Base-by-base conservation (phyloP, 2,329 filamentous ascomycete species). In the Fusarium longipes region DNA sequence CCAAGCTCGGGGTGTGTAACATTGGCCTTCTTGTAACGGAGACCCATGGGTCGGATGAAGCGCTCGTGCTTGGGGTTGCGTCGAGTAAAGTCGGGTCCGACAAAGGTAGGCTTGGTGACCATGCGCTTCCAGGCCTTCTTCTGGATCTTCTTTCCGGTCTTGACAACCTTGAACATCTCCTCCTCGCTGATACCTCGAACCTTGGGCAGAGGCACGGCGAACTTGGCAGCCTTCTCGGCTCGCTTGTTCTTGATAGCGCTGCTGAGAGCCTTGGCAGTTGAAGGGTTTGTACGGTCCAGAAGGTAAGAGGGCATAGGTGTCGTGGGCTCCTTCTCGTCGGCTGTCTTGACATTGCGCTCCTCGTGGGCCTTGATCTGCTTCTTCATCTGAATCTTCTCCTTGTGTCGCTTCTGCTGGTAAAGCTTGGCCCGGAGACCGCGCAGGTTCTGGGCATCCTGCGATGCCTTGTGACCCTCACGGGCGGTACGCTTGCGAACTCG, bases 381-480 rank as follows among this genome's bases (percentile, higher is more conserved):
- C 81, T 91, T 91, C 91, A 97, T 94, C 86, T 97, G 93, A 78
- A 97, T 97, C 90, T 99, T 99, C 85, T 99, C 94, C 79, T 94
- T 91, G 83, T 93, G 92, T 25, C 96, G 89, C 85, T 94, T 93
- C 87, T 98, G 90, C 80, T 95, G 91, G 83, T 96, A 90, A 75
- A 97, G 84, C 86, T 99, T 99, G 72, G 96, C 96, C 66, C 93
- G 87, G 73, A 98, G 88, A 69, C 96, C 96, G 65, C 92, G 91
- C 76, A 97, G 86, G 80, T 96, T 97, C 84, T 98, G 95, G 24
- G 96, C 93, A 82, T 97, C 91, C 77, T 96, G 87, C 49, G 92
- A 96, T 57, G 88, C 88, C 81, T 94, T 90, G 85, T 99, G 95
- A 62, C 89, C 91, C 83, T 97, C 93, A 82, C 96, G 91, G 63